Conservation (phyloP, 2,329 filamentous ascomycete species). For the Fusarium nelsonii region DNA sequence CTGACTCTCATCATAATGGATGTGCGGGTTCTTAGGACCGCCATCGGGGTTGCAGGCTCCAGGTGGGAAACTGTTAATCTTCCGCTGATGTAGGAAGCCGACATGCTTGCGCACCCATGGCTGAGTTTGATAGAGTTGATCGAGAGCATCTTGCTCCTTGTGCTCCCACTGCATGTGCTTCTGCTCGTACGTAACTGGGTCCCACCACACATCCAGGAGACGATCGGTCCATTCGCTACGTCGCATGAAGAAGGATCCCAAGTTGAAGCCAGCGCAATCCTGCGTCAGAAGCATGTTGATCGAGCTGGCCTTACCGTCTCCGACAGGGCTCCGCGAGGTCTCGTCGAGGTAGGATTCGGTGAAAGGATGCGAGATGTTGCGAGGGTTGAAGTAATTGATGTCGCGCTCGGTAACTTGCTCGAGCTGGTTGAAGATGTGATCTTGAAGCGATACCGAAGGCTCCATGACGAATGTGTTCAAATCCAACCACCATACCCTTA, state of each 20-base stretch:
- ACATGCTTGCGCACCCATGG: slow-evolving; percentile 92
- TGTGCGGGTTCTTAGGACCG: slow-evolving; percentile 74
- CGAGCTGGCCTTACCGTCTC: slow-evolving; percentile 81
- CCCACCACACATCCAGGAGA: slow-evolving; percentile 97
- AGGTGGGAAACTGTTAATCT: slow-evolving; percentile 92
- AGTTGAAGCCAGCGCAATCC: slow-evolving; percentile 95
- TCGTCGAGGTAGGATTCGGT: slow-evolving; percentile 81
- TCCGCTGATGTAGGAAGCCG: slow-evolving; percentile 89
- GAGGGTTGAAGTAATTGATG: slow-evolving; percentile 95
- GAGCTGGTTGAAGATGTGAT: slow-evolving; percentile 88
- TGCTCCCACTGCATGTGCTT: slow-evolving; percentile 99
- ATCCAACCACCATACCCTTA: slow-evolving; percentile 99
- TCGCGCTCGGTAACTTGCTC: slow-evolving; percentile 85
- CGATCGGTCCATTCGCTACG: slow-evolving; percentile 91
- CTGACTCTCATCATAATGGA: slow-evolving; percentile 88
- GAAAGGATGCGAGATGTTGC: slow-evolving; percentile 90
- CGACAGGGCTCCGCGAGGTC: slow-evolving; percentile 76
- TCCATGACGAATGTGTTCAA: slow-evolving; percentile 99
- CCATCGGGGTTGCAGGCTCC: slow-evolving; percentile 84
- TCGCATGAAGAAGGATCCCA: slow-evolving; percentile 93
- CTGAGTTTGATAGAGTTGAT: slow-evolving; percentile 90
- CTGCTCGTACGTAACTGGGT: slow-evolving; percentile 96
- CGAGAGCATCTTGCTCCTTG: slow-evolving; percentile 96
- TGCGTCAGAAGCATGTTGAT: slow-evolving; percentile 91
- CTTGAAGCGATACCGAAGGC: slow-evolving; percentile 87